phyloP scores from a whole-genome alignment of 2,329 filamentous ascomycete species.

The Sordariomycetes sp. region DNA sequence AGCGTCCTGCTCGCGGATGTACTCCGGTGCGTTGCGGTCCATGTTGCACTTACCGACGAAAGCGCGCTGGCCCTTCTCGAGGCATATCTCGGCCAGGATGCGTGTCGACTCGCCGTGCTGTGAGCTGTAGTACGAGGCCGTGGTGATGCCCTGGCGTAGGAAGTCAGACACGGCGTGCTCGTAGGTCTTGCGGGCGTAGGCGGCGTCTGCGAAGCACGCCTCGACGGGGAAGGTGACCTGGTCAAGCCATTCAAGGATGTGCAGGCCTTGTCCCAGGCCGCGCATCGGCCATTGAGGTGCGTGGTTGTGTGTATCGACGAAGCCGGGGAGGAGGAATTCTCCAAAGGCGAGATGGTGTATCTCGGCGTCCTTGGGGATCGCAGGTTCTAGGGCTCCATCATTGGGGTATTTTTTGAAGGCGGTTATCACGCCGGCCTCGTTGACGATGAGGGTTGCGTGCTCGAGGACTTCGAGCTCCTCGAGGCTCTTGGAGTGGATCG shows the following conservation, averaged over 20 bases:
- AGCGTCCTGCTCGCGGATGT: constrained; percentile 36
- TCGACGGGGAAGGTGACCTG: constrained; percentile 57
- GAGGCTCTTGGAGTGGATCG: too few species aligned
- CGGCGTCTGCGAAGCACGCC: constrained; percentile 45
- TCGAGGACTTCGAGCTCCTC: too few species aligned
- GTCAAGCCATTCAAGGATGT: constrained; percentile 55
- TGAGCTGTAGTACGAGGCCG: constrained; percentile 51
- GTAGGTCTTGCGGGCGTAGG: constrained; percentile 44
- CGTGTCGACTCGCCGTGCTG: constrained; percentile 46
- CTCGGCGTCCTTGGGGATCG: not conserved
- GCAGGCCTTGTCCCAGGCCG: constrained; percentile 38
- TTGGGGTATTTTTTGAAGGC: too few species aligned
- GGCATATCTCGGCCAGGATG: constrained; percentile 45
- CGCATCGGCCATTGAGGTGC: constrained; percentile 47
- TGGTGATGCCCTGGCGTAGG: constrained; percentile 53
- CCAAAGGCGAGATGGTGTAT: constrained; percentile 21
- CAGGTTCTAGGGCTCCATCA: too few species aligned
- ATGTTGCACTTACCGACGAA: constrained; percentile 56
- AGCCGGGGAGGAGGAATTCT: constrained; percentile 48
- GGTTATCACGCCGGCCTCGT: too few species aligned
- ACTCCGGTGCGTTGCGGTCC: constrained; percentile 46
- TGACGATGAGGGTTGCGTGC: too few species aligned
- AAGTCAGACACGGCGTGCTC: constrained; percentile 43
- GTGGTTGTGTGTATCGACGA: constrained; percentile 61
- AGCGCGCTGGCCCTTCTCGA: constrained; percentile 45